Percentiles rank a stretch among this genome's conserved stretches.
Evolutionary conservation across 192 early-diverging fungal genomes (phyloP).

Genomic region (Neocallimastix lanati): DNA sequence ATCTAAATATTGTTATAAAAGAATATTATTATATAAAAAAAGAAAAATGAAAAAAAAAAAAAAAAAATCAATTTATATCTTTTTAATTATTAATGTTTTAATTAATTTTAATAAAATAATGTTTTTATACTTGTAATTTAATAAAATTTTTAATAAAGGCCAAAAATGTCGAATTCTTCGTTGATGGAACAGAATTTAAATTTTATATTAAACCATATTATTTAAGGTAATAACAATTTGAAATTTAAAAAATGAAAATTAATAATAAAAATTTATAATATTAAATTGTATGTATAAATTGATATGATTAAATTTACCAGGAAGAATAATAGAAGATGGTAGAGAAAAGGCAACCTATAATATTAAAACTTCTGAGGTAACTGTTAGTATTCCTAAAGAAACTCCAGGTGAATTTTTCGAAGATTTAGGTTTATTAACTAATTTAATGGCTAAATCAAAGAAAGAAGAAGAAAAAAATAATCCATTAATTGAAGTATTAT

Average conservation of each 20-base stretch:
- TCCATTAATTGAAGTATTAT: constrained; percentile 49
- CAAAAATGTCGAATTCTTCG: constrained; percentile 69
- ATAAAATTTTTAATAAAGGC: too few relatives aligned
- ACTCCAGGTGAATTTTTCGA: constrained; percentile 57
- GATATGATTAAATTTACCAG: constrained; percentile 64
- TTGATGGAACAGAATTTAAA: constrained; percentile 64
- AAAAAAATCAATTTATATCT: too few relatives aligned
- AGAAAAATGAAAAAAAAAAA: too few relatives aligned
- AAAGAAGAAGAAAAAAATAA: constrained; percentile 13
- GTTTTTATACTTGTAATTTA: too few relatives aligned
- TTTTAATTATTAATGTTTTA: too few relatives aligned
- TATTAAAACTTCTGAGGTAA: constrained; percentile 54
- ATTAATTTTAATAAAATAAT: too few relatives aligned
- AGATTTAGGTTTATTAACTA: constrained; percentile 77
- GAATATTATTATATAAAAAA: too few relatives aligned
- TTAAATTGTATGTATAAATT: too few relatives aligned
- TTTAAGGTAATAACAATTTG: constrained; percentile 49
- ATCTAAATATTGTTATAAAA: too few relatives aligned
- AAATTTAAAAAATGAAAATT: too few relatives aligned
- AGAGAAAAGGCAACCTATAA: constrained; percentile 61
- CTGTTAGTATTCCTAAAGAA: constrained; percentile 58
- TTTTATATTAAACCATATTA: constrained; percentile 86
- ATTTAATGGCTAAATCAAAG: constrained; percentile 40
- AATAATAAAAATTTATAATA: too few relatives aligned
- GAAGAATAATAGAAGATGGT: constrained; percentile 68